Percentiles rank a stretch among this genome's conserved stretches.
Evolutionary conservation across 2,329 filamentous ascomycete species (phyloP).

Genomic region (Fusarium tricinctum): DNA sequence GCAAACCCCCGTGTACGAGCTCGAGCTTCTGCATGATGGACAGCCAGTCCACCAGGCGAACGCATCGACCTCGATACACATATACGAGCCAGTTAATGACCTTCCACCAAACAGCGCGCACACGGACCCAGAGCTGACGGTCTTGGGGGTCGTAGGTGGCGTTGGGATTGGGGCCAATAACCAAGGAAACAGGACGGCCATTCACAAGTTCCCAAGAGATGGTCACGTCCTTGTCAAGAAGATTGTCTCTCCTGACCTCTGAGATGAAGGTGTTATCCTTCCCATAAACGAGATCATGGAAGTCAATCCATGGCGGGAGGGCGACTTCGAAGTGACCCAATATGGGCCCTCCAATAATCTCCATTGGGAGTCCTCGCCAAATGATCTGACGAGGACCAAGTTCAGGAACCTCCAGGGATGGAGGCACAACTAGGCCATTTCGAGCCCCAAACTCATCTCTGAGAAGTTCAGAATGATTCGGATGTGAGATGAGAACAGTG

Average conservation of each 20-base stretch:
- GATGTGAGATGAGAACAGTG: neutral
- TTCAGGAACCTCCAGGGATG: neutral
- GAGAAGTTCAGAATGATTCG: neutral
- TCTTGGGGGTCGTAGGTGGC: too few species aligned
- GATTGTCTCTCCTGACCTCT: neutral
- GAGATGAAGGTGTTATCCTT: neutral
- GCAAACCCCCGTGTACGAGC: neutral
- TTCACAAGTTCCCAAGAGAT: neutral
- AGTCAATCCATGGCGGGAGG: neutral
- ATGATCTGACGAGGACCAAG: neutral
- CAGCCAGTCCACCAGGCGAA: neutral
- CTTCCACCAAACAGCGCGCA: neutral
- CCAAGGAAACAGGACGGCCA: neutral
- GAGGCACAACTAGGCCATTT: neutral
- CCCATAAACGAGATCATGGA: neutral
- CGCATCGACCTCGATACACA: neutral
- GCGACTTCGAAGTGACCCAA: neutral
- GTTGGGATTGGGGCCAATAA: neutral
- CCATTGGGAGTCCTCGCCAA: neutral
- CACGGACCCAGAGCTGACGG: neutral
- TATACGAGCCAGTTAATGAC: neutral
- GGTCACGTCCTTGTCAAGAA: neutral
- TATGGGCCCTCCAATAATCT: neutral
- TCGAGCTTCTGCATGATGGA: neutral
- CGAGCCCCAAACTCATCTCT: neutral